phyloP scores from a whole-genome alignment of 2,329 filamentous ascomycete species.

The Sporothrix variecibatus region DNA sequence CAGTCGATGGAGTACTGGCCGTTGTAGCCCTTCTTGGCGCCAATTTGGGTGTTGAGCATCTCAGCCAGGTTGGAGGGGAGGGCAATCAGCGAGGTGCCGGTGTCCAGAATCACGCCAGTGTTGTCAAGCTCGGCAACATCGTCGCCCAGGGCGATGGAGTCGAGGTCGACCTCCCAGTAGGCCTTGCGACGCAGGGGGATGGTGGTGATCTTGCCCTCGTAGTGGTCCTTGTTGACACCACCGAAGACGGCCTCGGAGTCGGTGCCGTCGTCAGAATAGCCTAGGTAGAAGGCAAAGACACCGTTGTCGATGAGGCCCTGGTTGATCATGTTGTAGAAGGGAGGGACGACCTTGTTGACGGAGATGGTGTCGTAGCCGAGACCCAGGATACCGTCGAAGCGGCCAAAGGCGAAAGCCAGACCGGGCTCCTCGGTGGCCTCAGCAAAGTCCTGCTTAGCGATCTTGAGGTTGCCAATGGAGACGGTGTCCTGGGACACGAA shows the following conservation, averaged over 20 bases:
- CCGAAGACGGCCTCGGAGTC: conserved; percentile 89
- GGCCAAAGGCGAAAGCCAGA: conserved; percentile 94
- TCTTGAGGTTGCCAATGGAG: conserved; percentile 81
- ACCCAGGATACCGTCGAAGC: conserved; percentile 95
- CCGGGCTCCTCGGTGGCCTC: conserved; percentile 96
- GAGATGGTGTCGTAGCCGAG: conserved; percentile 94
- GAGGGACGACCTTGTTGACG: conserved; percentile 92
- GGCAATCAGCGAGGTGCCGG: conserved; percentile 95
- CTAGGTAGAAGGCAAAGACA: conserved; percentile 96
- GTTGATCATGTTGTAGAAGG: conserved; percentile 94
- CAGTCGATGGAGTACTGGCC: conserved; percentile 97
- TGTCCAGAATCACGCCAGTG: conserved; percentile 97
- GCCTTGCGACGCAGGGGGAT: conserved; percentile 97
- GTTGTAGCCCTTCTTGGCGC: conserved; percentile 96
- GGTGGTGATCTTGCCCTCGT: conserved; percentile 82
- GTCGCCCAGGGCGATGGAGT: conserved; percentile 86
- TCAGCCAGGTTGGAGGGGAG: conserved; percentile 89
- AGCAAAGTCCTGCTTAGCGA: conserved; percentile 91
- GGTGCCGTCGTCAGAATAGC: conserved; percentile 67
- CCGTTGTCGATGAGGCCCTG: conserved; percentile 88
- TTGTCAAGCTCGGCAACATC: conserved; percentile 85
- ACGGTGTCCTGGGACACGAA: conserved; percentile 90
- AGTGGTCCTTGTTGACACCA: conserved; percentile 79
- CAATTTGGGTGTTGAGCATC: conserved; percentile 96
- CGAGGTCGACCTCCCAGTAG: conserved; percentile 98